phyloP scores from a whole-genome alignment of 2,329 filamentous ascomycete genomes.

The Lithohypha guttulata region DNA sequence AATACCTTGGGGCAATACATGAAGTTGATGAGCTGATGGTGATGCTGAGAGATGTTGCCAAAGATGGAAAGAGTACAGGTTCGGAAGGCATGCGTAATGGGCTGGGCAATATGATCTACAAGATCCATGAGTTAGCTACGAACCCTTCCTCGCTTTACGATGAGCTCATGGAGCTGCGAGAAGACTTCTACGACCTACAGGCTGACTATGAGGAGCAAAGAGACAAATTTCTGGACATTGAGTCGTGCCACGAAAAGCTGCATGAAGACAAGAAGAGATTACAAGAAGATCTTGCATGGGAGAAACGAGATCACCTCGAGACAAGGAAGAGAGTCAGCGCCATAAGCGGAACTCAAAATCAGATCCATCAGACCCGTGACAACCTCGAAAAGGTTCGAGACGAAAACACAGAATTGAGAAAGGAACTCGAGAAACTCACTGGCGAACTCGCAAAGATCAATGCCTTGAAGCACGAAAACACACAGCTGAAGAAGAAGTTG shows the following conservation, averaged over 20 bases:
- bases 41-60: conserved; percentile 9
- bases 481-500: conserved; percentile 9
- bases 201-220: conserved; percentile 6
- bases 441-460: conserved; percentile 8
- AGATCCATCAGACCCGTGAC: conserved; percentile 5
- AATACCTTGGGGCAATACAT: conserved; percentile 2
- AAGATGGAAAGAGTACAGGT: conserved; percentile 2
- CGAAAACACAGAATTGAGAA: conserved; percentile 9
- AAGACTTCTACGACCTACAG: conserved; percentile 7
- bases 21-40: conserved; percentile 8
- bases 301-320: conserved; percentile 7
- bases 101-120: conserved; percentile 7
- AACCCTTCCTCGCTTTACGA: conserved; percentile 8
- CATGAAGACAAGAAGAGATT: conserved; percentile 8
- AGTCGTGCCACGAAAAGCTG: conserved; percentile 9
- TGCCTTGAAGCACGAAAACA: conserved; percentile 9
- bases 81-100: conserved; percentile 6
- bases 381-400: conserved; percentile 4
- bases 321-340: conserved; percentile 5
- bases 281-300: background rate
- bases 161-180: conserved; percentile 8
- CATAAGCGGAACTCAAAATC: conserved; percentile 4
- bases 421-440: conserved; percentile 8
- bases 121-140: conserved; percentile 8
- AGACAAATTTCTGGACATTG: conserved; percentile 8